Base-by-base conservation (phyloP, 1,284 basidiomycete genomes). In the Ustilago trichophora region DNA sequence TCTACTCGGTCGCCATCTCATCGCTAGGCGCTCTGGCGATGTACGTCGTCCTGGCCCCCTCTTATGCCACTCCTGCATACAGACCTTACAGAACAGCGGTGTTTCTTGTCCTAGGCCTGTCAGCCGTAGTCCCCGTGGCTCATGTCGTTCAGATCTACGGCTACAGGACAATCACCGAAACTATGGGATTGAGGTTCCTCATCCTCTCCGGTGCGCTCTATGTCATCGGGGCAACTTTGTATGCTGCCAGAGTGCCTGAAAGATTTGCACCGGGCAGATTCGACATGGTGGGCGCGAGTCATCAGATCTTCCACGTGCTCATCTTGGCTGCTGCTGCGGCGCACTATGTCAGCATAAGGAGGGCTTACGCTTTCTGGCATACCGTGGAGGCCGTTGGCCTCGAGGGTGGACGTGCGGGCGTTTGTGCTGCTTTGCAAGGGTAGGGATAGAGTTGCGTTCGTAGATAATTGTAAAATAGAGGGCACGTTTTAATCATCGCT, bases 231-330 rank as follows among this genome's bases (percentile, higher is more conserved):
- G 76, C 78, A 0, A 27, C 48, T 10, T 31, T 78, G 21, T 79
- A 78, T 52, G 91, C 91, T 32, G 88, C 89, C 71, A 86, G 91
- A 47, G 85, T 93, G 50, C 92, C 93, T 22, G 92, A 95, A 78
- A 84, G 88, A 25, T 85, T 89, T 64, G 84, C 85, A 10, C 91
- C 91, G 1, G 91, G 91, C 45, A 87, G 83, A 64, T 93, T 93
- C 77, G 92, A 95, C 83, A 86, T 87, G 77, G 85, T 93, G n/a
- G 75, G 76, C 7, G 58, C 74, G 6, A 75, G 72, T 36, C 76
- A 78, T 52, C 76, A 78, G 48, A 70, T 78, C 75, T 95, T 96
- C 82, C 93, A 95, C 79, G 78, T 87, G 69, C 89, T 88, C 77
- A 92, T 94, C 22, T 85, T 94, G 38, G 81, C 88, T 21, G 93